Evolutionary conservation across 257 asterid species (phyloP).

Genomic region (Buddleja alternifolia): DNA sequence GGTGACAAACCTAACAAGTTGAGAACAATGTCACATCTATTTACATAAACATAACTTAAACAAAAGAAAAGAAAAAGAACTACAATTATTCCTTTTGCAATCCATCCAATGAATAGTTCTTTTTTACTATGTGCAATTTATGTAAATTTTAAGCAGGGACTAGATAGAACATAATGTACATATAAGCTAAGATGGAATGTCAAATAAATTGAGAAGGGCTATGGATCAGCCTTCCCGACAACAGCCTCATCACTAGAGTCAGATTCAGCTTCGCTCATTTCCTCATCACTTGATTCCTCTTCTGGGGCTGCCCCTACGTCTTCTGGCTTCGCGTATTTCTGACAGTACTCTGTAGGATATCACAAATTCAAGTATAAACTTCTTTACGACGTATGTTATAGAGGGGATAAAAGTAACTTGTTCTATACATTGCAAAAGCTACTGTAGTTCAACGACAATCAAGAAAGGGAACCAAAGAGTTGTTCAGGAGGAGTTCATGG

Average conservation of each 20-base stretch:
- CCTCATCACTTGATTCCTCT: conserved; percentile 84
- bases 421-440: too few species aligned
- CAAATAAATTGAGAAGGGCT: conserved; percentile 15
- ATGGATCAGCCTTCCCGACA: conserved; percentile 77
- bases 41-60: conserved; percentile 35
- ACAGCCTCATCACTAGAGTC: conserved; percentile 76
- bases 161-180: conserved; percentile 44
- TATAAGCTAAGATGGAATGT: conserved; percentile 13
- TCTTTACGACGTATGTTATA: too few species aligned
- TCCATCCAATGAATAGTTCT: conserved; percentile 50
- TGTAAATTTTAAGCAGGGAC: conserved; percentile 32
- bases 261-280: conserved; percentile 73
- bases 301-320: conserved; percentile 71
- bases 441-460: too few species aligned
- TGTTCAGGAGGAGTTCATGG: too few species aligned
- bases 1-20: not conserved
- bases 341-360: conserved; percentile 69
- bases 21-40: conserved; percentile 35
- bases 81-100: conserved; percentile 32
- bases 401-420: too few species aligned
- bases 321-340: conserved; percentile 89
- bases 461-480: too few species aligned
- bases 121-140: conserved; percentile 27
- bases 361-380: not conserved
- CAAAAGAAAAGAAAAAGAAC: conserved; percentile 22